Percentiles rank a stretch among this genome's conserved stretches.
Evolutionary conservation across 371 early-diverging fungal species (phyloP).

Genomic region (Fennellomyces sp.): DNA sequence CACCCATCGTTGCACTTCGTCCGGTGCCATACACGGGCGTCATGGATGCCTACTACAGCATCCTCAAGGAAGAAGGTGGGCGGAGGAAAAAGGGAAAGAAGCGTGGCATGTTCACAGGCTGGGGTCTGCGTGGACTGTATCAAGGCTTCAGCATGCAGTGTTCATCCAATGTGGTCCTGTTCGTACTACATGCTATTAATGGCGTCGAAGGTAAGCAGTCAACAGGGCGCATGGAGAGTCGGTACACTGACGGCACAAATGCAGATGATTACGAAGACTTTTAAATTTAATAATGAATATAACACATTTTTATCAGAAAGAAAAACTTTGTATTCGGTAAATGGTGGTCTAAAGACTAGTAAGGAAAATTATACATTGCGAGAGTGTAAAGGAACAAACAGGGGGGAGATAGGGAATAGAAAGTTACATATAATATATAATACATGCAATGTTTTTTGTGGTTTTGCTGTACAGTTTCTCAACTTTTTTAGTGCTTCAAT

Average conservation of each 20-base stretch:
- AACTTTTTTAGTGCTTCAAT: neutral
- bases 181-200: slow-evolving; percentile 59
- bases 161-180: slow-evolving; percentile 65
- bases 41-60: slow-evolving; percentile 75
- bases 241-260: neutral
- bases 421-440: slow-evolving; percentile 1
- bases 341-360: neutral
- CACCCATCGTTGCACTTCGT: slow-evolving; percentile 75
- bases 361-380: slow-evolving; percentile 3
- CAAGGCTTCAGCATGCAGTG: slow-evolving; percentile 77
- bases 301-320: neutral
- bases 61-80: slow-evolving; percentile 87
- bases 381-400: neutral
- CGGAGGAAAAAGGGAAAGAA: slow-evolving; percentile 17
- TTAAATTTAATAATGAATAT: neutral
- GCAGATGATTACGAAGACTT: slow-evolving; percentile 31
- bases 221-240: neutral
- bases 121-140: slow-evolving; percentile 77
- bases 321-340: neutral
- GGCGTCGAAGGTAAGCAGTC: slow-evolving; percentile 53
- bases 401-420: neutral
- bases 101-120: slow-evolving; percentile 37
- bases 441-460: neutral
- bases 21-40: slow-evolving; percentile 88
- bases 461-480: neutral